These are phyloP conservation scores for Pelargonium fulgidum DNA, from an alignment of 441 rosid species.

Conservation along the genomic window DNA sequence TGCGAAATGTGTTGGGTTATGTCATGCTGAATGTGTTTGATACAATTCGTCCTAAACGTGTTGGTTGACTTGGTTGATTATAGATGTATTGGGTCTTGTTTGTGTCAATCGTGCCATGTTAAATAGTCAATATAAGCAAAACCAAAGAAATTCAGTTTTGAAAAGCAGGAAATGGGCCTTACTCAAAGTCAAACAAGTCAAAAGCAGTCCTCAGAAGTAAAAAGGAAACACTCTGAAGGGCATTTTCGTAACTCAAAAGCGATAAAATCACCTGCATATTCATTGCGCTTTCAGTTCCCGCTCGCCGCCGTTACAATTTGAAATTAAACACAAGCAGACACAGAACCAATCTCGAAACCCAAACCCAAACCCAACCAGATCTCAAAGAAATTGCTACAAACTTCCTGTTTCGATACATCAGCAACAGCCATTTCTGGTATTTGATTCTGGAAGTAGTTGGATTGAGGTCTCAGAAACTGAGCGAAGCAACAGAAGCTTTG, in stretches of 20 bases:
- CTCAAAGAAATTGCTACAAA: constrained; percentile 3
- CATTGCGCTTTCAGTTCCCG: constrained; percentile 2
- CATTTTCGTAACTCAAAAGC: not conserved
- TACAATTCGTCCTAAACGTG: too few species aligned
- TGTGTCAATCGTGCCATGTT: too few species aligned
- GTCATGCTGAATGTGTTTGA: too few species aligned
- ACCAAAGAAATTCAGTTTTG: too few species aligned
- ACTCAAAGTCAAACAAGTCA: too few species aligned
- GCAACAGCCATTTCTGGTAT: not conserved
- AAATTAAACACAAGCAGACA: constrained; percentile 6
- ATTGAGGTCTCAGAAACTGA: not conserved
- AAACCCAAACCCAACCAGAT: constrained; percentile 8
- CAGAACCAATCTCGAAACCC: not conserved
- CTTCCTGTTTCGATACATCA: not conserved
- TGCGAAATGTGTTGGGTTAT: too few species aligned
- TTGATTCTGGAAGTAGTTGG: not conserved
- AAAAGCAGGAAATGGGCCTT: too few species aligned
- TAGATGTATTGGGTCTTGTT: too few species aligned
- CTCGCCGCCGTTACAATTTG: constrained; percentile 9
- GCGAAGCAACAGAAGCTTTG: not conserved
- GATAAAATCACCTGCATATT: not conserved
- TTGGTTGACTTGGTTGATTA: too few species aligned
- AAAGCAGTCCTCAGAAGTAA: too few species aligned
- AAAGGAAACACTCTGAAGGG: not conserved
- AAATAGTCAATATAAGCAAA: too few species aligned